A percentile compares a stretch with the other conserved stretches of the same genome.
These are phyloP conservation scores for Magnolia officinalis DNA, from an alignment of 164 flowering plant genomes.

Conservation along the genomic window DNA sequence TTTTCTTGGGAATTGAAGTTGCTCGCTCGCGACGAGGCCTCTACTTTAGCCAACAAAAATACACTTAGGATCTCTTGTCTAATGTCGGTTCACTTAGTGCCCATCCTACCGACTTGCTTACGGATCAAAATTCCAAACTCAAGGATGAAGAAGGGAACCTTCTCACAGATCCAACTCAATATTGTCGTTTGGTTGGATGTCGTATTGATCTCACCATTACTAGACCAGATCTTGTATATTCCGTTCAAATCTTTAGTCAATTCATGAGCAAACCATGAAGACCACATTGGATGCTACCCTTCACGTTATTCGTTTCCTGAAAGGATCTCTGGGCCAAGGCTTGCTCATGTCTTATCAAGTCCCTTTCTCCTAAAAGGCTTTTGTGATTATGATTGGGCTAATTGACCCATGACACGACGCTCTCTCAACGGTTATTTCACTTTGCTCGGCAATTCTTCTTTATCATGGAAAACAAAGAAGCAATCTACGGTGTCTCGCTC, in stretches of 20 bases:
- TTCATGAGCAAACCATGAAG: neutral
- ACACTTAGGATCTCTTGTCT: too few species aligned
- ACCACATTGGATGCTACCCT: slow-evolving; percentile 11
- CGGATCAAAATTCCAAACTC: neutral
- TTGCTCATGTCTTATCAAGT: neutral
- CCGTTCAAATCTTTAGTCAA: neutral
- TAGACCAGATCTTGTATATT: neutral
- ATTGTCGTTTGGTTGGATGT: neutral
- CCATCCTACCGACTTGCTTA: neutral
- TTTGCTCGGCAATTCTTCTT: neutral
- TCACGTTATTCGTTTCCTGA: neutral
- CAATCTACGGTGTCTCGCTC: slow-evolving; percentile 1
- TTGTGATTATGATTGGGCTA: slow-evolving; percentile 9
- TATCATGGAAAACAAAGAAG: slow-evolving; percentile 12
- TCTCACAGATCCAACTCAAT: neutral
- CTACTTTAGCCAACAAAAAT: too few species aligned
- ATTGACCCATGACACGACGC: neutral
- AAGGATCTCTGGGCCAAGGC: neutral
- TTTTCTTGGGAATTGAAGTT: too few species aligned
- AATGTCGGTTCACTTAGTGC: too few species aligned
- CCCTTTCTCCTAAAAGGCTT: neutral
- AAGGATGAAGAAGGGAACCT: neutral
- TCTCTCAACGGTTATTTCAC: neutral
- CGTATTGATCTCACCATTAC: neutral
- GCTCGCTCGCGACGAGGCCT: too few species aligned